Conservation (phyloP, 192 early-diverging fungal species). For the Dimargaris xerosporica region DNA sequence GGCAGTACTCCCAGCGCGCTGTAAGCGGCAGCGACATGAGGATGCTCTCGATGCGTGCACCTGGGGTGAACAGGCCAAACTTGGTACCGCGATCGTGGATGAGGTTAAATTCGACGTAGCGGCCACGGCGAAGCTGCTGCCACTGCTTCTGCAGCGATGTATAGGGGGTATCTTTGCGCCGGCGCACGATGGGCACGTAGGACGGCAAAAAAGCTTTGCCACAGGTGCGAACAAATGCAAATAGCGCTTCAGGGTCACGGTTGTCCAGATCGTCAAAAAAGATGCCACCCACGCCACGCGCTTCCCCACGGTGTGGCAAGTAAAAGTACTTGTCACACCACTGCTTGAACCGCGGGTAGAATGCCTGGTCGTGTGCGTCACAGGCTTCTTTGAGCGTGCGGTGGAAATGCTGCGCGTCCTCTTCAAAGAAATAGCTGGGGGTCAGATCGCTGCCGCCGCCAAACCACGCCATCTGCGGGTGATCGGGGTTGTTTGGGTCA, state of each 20-base stretch:
- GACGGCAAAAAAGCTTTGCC: constrained; percentile 66
- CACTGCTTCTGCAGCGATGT: constrained; percentile 65
- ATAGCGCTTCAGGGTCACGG: constrained; percentile 55
- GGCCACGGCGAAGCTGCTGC: constrained; percentile 90
- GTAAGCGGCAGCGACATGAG: constrained; percentile 86
- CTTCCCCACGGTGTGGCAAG: constrained; percentile 71
- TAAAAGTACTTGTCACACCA: constrained; percentile 97
- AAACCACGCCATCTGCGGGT: constrained; percentile 80
- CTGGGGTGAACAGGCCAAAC: constrained; percentile 92
- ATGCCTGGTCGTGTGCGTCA: constrained; percentile 65
- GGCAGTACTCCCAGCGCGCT: constrained; percentile 91
- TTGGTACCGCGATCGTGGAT: constrained; percentile 96
- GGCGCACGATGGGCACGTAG: constrained; percentile 77
- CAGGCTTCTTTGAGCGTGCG: constrained; percentile 80
- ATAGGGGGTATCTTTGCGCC: constrained; percentile 64
- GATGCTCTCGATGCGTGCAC: constrained; percentile 90
- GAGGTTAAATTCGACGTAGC: constrained; percentile 97
- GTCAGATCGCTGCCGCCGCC: constrained; percentile 95
- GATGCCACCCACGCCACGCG: constrained; percentile 90
- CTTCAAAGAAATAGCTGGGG: constrained; percentile 74
- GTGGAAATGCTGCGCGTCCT: constrained; percentile 93
- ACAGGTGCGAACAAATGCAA: constrained; percentile 68
- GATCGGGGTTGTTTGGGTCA: constrained; percentile 32
- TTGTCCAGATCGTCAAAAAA: constrained; percentile 95
- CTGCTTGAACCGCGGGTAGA: constrained; percentile 83